Percentiles rank a stretch among this genome's conserved stretches.
Evolutionary conservation across 345 rosid genomes (phyloP).

Genomic region (Syzygium grande): DNA sequence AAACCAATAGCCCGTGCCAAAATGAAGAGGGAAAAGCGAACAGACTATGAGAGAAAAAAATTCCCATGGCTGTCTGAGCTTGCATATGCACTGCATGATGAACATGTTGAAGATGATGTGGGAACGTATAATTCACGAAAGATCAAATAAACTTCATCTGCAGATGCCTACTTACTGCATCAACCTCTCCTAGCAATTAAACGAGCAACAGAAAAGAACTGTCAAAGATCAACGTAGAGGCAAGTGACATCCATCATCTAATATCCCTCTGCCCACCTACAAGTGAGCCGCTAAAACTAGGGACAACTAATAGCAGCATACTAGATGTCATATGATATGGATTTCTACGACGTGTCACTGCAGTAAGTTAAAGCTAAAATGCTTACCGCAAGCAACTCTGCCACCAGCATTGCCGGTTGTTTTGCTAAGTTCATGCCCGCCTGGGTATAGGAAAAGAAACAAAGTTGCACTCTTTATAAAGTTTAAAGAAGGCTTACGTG

Average conservation of each 20-base stretch:
- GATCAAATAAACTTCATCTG: not conserved
- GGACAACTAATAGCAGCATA: not conserved
- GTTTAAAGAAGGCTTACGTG: not conserved
- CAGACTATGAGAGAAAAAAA: not conserved
- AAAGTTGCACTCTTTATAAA: not conserved
- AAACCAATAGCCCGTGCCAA: constrained; percentile 46
- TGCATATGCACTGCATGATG: not conserved
- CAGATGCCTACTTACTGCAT: not conserved
- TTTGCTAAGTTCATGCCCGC: constrained; percentile 90
- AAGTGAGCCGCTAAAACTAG: not conserved
- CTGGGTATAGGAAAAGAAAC: constrained; percentile 17
- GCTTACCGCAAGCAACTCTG: constrained; percentile 83
- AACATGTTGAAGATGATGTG: not conserved
- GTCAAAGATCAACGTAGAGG: not conserved
- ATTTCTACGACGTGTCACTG: not conserved
- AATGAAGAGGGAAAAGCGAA: not conserved
- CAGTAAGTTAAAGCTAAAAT: not conserved
- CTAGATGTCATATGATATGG: not conserved
- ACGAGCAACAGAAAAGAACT: not conserved
- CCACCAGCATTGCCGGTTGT: constrained; percentile 92
- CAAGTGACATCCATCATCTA: not conserved
- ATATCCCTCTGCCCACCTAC: not conserved
- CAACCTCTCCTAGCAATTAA: not conserved
- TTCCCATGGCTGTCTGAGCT: not conserved
- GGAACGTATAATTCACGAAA: not conserved